phyloP scores from a whole-genome alignment of 768 basidiomycete genomes.

The Clitopilus hobsonii region DNA sequence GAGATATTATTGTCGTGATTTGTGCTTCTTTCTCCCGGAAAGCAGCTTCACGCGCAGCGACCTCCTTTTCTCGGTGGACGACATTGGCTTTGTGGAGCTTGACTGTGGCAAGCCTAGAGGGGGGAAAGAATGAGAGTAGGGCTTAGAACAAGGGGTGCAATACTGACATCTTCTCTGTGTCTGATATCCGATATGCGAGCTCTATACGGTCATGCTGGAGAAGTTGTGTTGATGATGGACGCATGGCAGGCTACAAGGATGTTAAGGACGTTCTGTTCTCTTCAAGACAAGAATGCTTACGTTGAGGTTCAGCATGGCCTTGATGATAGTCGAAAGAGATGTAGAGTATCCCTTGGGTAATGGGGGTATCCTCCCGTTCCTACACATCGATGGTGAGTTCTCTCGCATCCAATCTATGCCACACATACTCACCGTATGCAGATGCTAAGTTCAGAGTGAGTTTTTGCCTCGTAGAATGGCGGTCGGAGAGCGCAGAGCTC shows the following conservation, averaged over 20 bases:
- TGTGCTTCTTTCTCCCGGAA: conserved; percentile 54
- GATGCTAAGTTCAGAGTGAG: conserved; percentile 79
- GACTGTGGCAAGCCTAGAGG: conserved; percentile 53
- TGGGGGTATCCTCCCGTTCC: conserved; percentile 88
- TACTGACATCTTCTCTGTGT: conserved; percentile 74
- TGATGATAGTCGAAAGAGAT: conserved; percentile 67
- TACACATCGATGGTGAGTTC: conserved; percentile 16
- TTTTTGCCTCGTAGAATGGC: conserved; percentile 91
- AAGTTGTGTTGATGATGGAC: conserved; percentile 76
- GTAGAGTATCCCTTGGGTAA: conserved; percentile 81
- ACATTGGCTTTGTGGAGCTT: conserved; percentile 59
- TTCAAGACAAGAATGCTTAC: conserved; percentile 30
- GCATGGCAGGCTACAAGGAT: conserved; percentile 67
- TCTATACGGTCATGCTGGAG: conserved; percentile 77
- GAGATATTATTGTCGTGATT: conserved; percentile 37
- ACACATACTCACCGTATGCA: conserved; percentile 59
- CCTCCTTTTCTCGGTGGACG: conserved; percentile 58
- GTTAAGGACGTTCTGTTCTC: conserved; percentile 1
- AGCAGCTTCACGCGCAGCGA: conserved; percentile 49
- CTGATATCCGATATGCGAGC: conserved; percentile 64
- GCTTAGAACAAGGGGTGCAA: background rate
- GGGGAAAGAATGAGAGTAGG: background rate
- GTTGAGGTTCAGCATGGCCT: conserved; percentile 82
- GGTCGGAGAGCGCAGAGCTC: conserved; percentile 93
- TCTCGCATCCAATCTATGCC: background rate